Base-by-base conservation (phyloP, 2,329 filamentous ascomycete species). In the Ascochyta lentis region DNA sequence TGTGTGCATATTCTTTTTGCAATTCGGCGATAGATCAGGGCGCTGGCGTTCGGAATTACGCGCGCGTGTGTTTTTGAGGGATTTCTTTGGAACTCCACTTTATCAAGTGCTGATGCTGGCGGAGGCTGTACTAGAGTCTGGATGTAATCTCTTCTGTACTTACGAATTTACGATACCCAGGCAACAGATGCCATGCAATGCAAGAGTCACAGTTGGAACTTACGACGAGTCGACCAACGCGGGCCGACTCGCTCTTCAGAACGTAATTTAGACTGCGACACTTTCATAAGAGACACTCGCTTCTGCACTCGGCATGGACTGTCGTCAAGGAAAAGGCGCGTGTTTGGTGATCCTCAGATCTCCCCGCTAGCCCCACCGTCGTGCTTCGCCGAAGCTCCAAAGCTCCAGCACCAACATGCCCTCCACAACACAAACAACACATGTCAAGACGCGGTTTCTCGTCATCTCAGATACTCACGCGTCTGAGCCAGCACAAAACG, bases 391-490 rank as follows among this genome's bases (percentile, higher is more conserved):
- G 13, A 23, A 42, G 24, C 39, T 44, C 33, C 44, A 35, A 52
- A 34, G 38, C 41, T 44, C 12, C 39, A 50, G 26, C 39, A 40
- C 41, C 55, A 57, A 43, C 58, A 69, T 64, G 60, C 53, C 61
- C 15, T 39, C 55, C 15, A 37, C 41, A 26, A 10, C 42, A 37
- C 16, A 23, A 13, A 24, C 23, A 27, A 4, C 53, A 9, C 50
- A 37, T 15, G 55, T 76, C 41, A 76, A 72, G 52, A 79, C 78
- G 2, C 73, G 78, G 10, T 69, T 80, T 34, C 71, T 80, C 19
- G 71, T 80, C 46, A 69, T 81, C 29, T 80, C 78, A 4, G 79
- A 81, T 56, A 80, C 78, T 0, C 79, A 80, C 48, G 60, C 54
- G 12, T 60, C 64, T 3, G 38, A 56, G 1, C 66, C 60, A 2